These are phyloP conservation scores for Paecilomyces niveus DNA, from an alignment of 2,329 filamentous ascomycete species.

Conservation along the genomic window DNA sequence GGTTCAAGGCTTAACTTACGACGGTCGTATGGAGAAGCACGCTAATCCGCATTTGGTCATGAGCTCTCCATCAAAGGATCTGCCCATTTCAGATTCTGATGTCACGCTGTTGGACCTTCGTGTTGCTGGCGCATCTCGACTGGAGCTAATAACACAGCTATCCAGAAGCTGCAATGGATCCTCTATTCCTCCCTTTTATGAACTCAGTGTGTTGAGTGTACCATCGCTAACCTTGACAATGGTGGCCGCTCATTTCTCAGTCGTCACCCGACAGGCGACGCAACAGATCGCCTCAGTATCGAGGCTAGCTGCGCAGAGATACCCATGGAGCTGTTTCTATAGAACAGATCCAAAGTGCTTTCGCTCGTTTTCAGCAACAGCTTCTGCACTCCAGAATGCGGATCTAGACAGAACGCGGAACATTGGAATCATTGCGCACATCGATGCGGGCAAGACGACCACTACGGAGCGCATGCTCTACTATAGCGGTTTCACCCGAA, in stretches of 20 bases:
- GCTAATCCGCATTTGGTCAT: neutral
- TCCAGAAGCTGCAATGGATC: neutral
- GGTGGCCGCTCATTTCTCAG: constrained; percentile 24
- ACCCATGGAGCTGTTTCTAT: neutral
- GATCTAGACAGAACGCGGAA: constrained; percentile 67
- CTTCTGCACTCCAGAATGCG: constrained; percentile 14
- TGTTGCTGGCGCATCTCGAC: neutral
- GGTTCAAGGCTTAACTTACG: neutral
- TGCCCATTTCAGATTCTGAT: neutral
- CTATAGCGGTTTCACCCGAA: constrained; percentile 81
- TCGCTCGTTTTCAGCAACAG: constrained; percentile 22
- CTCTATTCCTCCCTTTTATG: neutral
- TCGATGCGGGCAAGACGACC: constrained; percentile 97
- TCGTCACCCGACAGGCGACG: constrained; percentile 17
- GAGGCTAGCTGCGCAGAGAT: constrained; percentile 3
- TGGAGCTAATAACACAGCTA: neutral
- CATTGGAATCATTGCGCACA: constrained; percentile 97
- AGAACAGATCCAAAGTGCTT: neutral
- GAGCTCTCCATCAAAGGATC: neutral
- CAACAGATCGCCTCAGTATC: constrained; percentile 9
- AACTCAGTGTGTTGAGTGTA: neutral
- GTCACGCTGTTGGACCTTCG: neutral
- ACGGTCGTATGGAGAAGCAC: neutral
- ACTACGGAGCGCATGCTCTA: constrained; percentile 99
- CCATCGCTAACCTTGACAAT: constrained; percentile 13